A percentile compares a stretch with the other conserved stretches of the same genome.
Evolutionary conservation across 352 stramenopile genomes (phyloP).

Genomic region (Thalassiosira pacifica): DNA sequence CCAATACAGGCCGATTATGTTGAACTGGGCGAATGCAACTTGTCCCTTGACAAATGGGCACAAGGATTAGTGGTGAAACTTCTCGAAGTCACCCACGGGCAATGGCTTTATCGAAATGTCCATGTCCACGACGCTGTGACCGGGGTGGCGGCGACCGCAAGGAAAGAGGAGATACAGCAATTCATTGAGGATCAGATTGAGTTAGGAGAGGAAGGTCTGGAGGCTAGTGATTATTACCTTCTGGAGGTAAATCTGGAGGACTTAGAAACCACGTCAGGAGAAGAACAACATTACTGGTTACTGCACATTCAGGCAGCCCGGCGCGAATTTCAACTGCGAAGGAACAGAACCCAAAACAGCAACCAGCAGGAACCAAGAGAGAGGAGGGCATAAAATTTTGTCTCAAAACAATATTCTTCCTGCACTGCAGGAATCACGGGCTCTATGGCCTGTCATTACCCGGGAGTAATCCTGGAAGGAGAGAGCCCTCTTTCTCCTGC

Average conservation of each 20-base stretch:
- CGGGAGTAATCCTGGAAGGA: not conserved
- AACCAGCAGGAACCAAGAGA: not conserved
- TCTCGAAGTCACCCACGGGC: constrained; percentile 32
- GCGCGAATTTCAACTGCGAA: not conserved
- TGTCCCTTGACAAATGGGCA: no score
- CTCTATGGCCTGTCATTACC: constrained; percentile 5
- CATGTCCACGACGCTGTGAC: constrained; percentile 19
- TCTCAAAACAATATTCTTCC: not conserved
- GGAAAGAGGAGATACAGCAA: constrained; percentile 16
- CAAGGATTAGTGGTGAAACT: constrained; percentile 20
- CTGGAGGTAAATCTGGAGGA: constrained; percentile 19
- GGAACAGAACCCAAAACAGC: not conserved
- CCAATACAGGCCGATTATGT: not conserved
- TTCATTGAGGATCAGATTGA: no score
- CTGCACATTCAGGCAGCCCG: constrained; percentile 3
- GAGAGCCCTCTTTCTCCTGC: constrained; percentile 6
- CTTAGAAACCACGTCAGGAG: not conserved
- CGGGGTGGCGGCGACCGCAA: not conserved
- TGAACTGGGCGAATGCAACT: not conserved
- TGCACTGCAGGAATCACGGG: not conserved
- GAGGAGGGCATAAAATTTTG: not conserved
- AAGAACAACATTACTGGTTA: constrained; percentile 24
- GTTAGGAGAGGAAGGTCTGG: not conserved
- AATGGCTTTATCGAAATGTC: constrained; percentile 38
- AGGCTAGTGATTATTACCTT: constrained; percentile 1